phyloP scores from a whole-genome alignment of 1,284 basidiomycete genomes.

The Coniophora puteana region DNA sequence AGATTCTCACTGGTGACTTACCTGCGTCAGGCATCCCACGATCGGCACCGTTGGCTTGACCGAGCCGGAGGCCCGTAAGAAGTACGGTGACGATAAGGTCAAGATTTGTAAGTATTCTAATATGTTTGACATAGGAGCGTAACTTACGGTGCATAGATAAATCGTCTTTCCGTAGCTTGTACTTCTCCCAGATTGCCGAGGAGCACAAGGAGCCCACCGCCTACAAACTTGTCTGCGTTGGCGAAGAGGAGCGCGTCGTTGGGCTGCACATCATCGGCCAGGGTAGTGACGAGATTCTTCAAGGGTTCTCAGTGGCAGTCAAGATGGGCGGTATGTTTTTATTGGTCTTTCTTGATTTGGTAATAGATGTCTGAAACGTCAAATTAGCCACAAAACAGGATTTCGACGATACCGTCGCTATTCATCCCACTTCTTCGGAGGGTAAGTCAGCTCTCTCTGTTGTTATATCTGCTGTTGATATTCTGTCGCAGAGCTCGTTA shows the following conservation, averaged over 20 bases:
- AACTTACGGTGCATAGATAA: too few relatives aligned
- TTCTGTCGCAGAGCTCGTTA: slow-evolving; percentile 34
- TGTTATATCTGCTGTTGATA: slow-evolving; percentile 12
- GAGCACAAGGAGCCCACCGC: slow-evolving; percentile 89
- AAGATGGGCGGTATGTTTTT: slow-evolving; percentile 82
- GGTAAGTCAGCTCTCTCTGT: slow-evolving; percentile 38
- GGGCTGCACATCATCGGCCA: slow-evolving; percentile 91
- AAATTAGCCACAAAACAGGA: slow-evolving; percentile 73
- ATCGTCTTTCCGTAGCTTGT: slow-evolving; percentile 79
- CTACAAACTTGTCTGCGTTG: slow-evolving; percentile 88
- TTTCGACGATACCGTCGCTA: slow-evolving; percentile 87
- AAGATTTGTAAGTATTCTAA: slow-evolving; percentile 82
- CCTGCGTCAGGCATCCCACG: slow-evolving; percentile 71
- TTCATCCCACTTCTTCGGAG: slow-evolving; percentile 82
- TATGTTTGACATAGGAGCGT: too few relatives aligned
- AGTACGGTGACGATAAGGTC: slow-evolving; percentile 83
- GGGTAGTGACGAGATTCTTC: slow-evolving; percentile 89
- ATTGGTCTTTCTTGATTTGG: slow-evolving; percentile 2
- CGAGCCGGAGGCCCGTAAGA: slow-evolving; percentile 84
- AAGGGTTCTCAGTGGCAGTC: slow-evolving; percentile 92
- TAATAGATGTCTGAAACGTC: slow-evolving; percentile 2
- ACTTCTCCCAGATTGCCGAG: slow-evolving; percentile 85
- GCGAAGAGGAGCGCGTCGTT: slow-evolving; percentile 90
- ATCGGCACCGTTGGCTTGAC: slow-evolving; percentile 92
- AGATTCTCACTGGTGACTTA: slow-evolving; percentile 1